Conservation (phyloP, 1,284 basidiomycete genomes). For the Mycena citricolor region DNA sequence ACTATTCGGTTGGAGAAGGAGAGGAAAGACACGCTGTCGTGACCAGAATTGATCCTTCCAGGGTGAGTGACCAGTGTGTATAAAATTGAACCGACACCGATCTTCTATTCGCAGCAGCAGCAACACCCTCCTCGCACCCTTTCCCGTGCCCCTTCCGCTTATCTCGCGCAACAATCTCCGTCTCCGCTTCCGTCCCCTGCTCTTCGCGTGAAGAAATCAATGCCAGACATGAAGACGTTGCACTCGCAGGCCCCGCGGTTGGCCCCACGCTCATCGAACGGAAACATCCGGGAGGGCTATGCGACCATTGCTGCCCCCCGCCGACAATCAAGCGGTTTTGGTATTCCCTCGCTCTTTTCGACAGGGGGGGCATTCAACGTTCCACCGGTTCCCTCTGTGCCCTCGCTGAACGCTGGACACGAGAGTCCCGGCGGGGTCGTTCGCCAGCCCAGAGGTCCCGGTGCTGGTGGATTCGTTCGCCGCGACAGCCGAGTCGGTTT, state of each 20-base stretch:
- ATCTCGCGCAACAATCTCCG: constrained; percentile 52
- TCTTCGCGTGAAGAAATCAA: constrained; percentile 90
- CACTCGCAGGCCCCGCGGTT: constrained; percentile 81
- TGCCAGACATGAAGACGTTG: constrained; percentile 89
- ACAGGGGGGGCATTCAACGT: constrained; percentile 46
- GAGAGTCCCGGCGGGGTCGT: constrained; percentile 58
- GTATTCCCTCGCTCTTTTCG: constrained; percentile 58
- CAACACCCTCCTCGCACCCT: constrained; percentile 57
- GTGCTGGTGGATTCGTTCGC: constrained; percentile 64
- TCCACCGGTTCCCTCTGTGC: constrained; percentile 78
- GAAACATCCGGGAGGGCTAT: constrained; percentile 88
- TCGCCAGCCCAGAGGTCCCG: constrained; percentile 79
- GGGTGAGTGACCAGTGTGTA: constrained; percentile 44
- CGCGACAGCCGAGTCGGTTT: constrained; percentile 60
- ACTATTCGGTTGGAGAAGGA: constrained; percentile 91
- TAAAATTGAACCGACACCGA: constrained; percentile 20
- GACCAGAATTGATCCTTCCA: constrained; percentile 77
- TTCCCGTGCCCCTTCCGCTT: constrained; percentile 73
- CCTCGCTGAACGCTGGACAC: constrained; percentile 49
- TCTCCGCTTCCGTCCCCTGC: constrained; percentile 50
- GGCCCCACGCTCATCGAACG: constrained; percentile 81
- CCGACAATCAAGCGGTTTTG: constrained; percentile 69
- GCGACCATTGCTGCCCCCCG: constrained; percentile 85
- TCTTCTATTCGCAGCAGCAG: constrained; percentile 22
- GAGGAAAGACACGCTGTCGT: constrained; percentile 94